These are phyloP conservation scores for Termitomyces bulborhizus DNA, from an alignment of 768 basidiomycete species.

Conservation along the genomic window DNA sequence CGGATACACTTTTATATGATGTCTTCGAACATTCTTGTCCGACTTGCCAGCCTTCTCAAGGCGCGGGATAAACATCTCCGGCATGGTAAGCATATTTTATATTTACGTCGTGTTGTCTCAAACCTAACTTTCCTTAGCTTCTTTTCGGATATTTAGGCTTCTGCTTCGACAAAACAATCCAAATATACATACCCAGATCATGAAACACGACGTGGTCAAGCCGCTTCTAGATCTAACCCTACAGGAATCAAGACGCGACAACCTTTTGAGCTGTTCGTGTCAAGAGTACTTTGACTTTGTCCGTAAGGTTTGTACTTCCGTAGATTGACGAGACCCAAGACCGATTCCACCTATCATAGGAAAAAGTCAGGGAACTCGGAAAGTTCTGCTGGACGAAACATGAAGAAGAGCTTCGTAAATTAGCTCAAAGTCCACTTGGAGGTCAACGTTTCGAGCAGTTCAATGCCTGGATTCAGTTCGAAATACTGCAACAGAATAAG, in stretches of 20 bases:
- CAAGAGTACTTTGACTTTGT: constrained; percentile 94
- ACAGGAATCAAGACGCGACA: constrained; percentile 81
- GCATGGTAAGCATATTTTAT: constrained; percentile 55
- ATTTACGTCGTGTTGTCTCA: constrained; percentile 7
- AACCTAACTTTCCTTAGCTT: constrained; percentile 43
- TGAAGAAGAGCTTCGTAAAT: constrained; percentile 54
- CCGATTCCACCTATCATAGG: constrained; percentile 34
- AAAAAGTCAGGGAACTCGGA: constrained; percentile 85
- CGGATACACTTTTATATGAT: constrained; percentile 89
- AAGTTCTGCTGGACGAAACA: constrained; percentile 78
- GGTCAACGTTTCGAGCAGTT: constrained; percentile 67
- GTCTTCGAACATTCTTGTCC: constrained; percentile 67
- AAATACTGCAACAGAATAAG: constrained; percentile 64
- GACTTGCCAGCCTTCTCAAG: constrained; percentile 72
- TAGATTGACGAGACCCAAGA: not conserved
- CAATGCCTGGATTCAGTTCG: constrained; percentile 62
- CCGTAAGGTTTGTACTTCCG: constrained; percentile 55
- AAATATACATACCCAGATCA: constrained; percentile 66
- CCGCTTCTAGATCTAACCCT: constrained; percentile 82
- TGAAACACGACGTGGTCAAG: constrained; percentile 79
- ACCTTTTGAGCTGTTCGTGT: constrained; percentile 89
- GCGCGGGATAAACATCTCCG: constrained; percentile 89
- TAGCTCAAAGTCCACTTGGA: constrained; percentile 56
- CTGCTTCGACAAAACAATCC: constrained; percentile 78
- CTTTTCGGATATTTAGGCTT: constrained; percentile 87